phyloP scores from a whole-genome alignment of 805 yeast species.

The Geotrichum ghanense region DNA sequence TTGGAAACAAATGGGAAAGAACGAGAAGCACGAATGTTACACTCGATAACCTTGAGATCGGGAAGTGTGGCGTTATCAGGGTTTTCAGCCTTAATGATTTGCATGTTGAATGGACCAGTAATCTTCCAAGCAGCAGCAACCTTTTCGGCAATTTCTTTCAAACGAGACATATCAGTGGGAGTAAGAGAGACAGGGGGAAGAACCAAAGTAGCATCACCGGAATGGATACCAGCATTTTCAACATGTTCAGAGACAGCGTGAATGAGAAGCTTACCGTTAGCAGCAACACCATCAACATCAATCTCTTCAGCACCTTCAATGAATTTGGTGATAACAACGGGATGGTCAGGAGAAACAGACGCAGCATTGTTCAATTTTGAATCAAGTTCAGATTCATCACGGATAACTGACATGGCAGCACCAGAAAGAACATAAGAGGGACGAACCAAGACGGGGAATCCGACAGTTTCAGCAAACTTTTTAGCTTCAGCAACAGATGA shows the following conservation, averaged over 20 bases:
- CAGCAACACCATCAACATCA: conserved; percentile 94
- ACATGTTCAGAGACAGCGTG: conserved; percentile 97
- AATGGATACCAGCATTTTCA: conserved; percentile 97
- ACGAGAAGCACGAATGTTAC: conserved; percentile 97
- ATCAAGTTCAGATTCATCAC: conserved; percentile 67
- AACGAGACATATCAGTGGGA: conserved; percentile 52
- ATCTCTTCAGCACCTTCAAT: conserved; percentile 95
- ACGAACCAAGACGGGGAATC: conserved; percentile 92
- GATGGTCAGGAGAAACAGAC: conserved; percentile 89
- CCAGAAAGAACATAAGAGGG: conserved; percentile 96
- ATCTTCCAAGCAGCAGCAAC: conserved; percentile 91
- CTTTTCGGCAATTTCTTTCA: conserved; percentile 82
- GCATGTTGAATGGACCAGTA: conserved; percentile 98
- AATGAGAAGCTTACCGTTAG: conserved; percentile 75
- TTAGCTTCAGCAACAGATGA: conserved; percentile 80
- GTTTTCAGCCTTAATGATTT: conserved; percentile 71
- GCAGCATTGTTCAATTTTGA: conserved; percentile 78
- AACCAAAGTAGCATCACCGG: conserved; percentile 95
- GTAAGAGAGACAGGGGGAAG: conserved; percentile 82
- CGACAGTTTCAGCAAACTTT: conserved; percentile 71
- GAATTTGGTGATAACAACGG: conserved; percentile 93
- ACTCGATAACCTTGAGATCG: conserved; percentile 89
- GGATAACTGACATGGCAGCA: conserved; percentile 96
- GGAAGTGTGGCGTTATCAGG: conserved; percentile 45
- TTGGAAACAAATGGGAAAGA: conserved; percentile 98